phyloP scores from a whole-genome alignment of 176 grass and related monocot genomes.

The Lolium rigidum region DNA sequence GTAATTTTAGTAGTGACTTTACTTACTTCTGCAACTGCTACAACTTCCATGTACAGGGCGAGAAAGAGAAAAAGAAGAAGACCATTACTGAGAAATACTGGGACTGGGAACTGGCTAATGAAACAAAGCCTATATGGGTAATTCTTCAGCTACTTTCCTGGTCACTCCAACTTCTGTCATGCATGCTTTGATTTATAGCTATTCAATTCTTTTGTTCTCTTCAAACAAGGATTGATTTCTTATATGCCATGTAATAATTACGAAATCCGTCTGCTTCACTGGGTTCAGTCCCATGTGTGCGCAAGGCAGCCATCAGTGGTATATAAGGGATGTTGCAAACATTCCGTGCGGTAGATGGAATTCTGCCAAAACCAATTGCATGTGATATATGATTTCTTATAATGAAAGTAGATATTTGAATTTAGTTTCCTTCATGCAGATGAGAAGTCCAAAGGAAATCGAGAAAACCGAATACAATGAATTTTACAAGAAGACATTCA shows the following conservation, averaged over 20 bases:
- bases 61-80: slow-evolving; percentile 87
- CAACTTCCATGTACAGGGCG: slow-evolving; percentile 53
- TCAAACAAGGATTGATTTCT: neutral
- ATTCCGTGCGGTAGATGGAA: neutral
- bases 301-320: neutral
- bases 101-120: slow-evolving; percentile 94
- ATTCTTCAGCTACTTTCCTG: slow-evolving; percentile 22
- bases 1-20: neutral
- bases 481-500: slow-evolving; percentile 96
- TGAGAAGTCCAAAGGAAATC: slow-evolving; percentile 82
- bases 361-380: neutral
- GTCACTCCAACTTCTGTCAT: neutral
- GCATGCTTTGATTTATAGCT: neutral
- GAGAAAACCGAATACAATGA: slow-evolving; percentile 82
- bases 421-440: slow-evolving; percentile 50
- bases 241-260: neutral
- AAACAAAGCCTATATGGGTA: slow-evolving; percentile 95
- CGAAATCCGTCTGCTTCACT: neutral
- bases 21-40: neutral
- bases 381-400: neutral
- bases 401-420: slow-evolving; percentile 28
- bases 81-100: slow-evolving; percentile 91
- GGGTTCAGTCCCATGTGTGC: neutral
- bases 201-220: neutral
- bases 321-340: neutral